A percentile compares a stretch with the other conserved stretches of the same genome.
Conservation (phyloP, 2,329 filamentous ascomycete species). For the Pseudogymnoascus pannorum region DNA sequence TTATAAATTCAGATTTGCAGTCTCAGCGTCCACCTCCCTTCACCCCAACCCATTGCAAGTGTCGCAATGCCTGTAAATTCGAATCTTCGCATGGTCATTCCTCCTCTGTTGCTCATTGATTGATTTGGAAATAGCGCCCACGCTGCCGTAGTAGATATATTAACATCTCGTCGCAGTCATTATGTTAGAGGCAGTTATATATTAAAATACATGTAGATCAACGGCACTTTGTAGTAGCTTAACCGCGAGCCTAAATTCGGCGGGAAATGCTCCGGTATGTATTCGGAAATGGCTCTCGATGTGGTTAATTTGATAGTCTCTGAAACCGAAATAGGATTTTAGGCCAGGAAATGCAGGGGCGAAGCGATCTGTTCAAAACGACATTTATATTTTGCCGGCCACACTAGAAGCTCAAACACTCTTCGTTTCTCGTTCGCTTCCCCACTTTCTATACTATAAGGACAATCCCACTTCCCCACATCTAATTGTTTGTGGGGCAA, state of each 20-base stretch:
- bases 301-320: background rate
- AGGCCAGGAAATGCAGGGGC: background rate
- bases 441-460: background rate
- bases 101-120: constrained; percentile 7
- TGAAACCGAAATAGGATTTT: background rate
- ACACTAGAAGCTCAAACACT: background rate
- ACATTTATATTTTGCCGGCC: background rate
- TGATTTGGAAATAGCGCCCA: constrained; percentile 22
- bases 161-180: constrained; percentile 14
- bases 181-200: constrained; percentile 3
- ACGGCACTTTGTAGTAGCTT: constrained; percentile 4
- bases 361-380: background rate
- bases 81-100: constrained; percentile 13
- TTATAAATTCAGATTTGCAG: constrained; percentile 24
- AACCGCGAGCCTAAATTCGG: constrained; percentile 1
- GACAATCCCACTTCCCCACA: background rate
- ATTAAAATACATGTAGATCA: background rate
- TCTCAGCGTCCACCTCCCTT: constrained; percentile 14
- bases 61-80: constrained; percentile 15
- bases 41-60: constrained; percentile 16
- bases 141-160: constrained; percentile 24
- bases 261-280: background rate
- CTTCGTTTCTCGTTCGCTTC: constrained; percentile 2
- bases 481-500: constrained; percentile 2
- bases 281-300: constrained; percentile 1